These are phyloP conservation scores for Microthyrium microscopicum DNA, from an alignment of 2,329 filamentous ascomycete species.

Conservation along the genomic window DNA sequence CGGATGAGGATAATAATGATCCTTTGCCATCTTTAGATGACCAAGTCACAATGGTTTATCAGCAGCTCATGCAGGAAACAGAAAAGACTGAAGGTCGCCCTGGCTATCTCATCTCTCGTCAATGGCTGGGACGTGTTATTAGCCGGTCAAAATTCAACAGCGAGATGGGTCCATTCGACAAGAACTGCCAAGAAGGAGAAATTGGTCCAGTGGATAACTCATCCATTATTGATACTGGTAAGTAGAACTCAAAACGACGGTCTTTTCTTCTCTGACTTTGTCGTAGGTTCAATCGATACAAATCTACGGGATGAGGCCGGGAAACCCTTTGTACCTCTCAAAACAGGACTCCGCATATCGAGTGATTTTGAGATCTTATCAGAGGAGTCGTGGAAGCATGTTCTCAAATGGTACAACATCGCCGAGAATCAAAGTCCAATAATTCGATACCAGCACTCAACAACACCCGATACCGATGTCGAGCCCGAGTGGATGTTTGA, in stretches of 20 bases:
- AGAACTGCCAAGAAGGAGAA: constrained; percentile 42
- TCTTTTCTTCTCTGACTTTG: neutral
- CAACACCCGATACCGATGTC: constrained; percentile 36
- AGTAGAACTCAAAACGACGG: no score
- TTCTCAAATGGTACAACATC: constrained; percentile 70
- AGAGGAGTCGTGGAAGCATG: constrained; percentile 61
- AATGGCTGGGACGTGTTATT: constrained; percentile 62
- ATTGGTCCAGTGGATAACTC: constrained; percentile 79
- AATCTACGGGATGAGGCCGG: constrained; percentile 22
- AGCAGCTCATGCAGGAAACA: constrained; percentile 30
- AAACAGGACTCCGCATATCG: constrained; percentile 43
- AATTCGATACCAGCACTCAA: constrained; percentile 61
- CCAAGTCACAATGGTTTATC: constrained; percentile 59
- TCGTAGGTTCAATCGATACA: constrained; percentile 1
- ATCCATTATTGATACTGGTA: constrained; percentile 44
- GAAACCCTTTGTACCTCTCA: constrained; percentile 51
- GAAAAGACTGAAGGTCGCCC: constrained; percentile 53
- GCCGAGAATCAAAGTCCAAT: constrained; percentile 55
- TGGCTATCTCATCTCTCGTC: constrained; percentile 61
- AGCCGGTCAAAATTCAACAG: constrained; percentile 45
- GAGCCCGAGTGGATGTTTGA: constrained; percentile 78
- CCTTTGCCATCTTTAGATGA: constrained; percentile 38
- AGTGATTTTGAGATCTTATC: constrained; percentile 66
- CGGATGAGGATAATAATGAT: constrained; percentile 1
- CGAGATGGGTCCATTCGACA: constrained; percentile 37